Percentiles rank a stretch among this genome's conserved stretches.
These are phyloP conservation scores for Chloranthus sessilifolius DNA, from an alignment of 164 flowering plant genomes.

Conservation along the genomic window DNA sequence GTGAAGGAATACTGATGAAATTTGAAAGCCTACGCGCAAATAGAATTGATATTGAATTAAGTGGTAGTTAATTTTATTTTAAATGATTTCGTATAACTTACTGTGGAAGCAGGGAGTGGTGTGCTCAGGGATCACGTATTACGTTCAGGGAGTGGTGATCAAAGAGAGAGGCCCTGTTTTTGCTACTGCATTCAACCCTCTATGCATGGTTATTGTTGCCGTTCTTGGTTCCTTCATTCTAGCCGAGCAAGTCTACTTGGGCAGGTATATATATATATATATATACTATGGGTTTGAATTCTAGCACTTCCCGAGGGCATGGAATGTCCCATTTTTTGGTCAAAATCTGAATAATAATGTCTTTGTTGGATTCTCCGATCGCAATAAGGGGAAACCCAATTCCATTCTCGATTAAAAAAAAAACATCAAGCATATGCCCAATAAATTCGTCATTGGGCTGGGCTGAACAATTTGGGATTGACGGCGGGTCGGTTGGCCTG, in stretches of 20 bases:
- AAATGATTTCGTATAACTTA: too few relatives aligned
- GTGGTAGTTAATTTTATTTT: not conserved
- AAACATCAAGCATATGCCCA: not conserved
- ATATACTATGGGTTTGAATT: too few relatives aligned
- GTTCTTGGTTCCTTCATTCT: slow-evolving; percentile 51
- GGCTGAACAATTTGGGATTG: too few relatives aligned
- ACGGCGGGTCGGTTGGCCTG: too few relatives aligned
- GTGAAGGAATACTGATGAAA: too few relatives aligned
- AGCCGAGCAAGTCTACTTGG: slow-evolving; percentile 65
- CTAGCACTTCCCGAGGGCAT: not conserved
- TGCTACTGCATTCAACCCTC: slow-evolving; percentile 78
- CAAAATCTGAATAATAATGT: too few relatives aligned
- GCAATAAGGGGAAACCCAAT: too few relatives aligned
- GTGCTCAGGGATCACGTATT: slow-evolving; percentile 80
- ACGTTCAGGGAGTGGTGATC: slow-evolving; percentile 70
- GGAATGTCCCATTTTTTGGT: not conserved
- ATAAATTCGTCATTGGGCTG: not conserved
- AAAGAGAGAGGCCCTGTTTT: slow-evolving; percentile 80
- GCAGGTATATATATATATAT: slow-evolving; percentile 45
- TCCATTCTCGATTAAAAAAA: not conserved
- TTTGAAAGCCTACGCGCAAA: too few relatives aligned
- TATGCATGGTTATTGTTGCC: slow-evolving; percentile 79
- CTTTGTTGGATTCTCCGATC: too few relatives aligned
- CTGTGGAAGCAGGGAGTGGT: slow-evolving; percentile 78
- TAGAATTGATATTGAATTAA: too few relatives aligned